A percentile compares a stretch with the other conserved stretches of the same genome.
Evolutionary conservation across 176 grass and related monocot species (phyloP).

Genomic region (Zea luxurians): DNA sequence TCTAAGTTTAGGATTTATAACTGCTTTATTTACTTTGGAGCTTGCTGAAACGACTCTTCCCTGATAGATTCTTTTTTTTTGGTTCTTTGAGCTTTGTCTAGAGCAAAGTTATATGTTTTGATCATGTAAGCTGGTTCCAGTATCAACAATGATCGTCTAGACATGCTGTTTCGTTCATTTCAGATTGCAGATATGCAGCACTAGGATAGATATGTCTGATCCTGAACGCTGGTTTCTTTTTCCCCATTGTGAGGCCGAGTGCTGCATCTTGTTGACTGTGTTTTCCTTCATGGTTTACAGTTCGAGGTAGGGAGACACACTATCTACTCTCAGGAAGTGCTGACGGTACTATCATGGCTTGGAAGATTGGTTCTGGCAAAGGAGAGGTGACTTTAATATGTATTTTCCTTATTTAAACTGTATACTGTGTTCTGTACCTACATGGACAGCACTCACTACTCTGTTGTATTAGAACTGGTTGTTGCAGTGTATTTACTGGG

Average conservation of each 20-base stretch:
- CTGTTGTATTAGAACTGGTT: not conserved
- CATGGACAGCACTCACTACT: not conserved
- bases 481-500: not conserved
- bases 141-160: not conserved
- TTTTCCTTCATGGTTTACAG: slow-evolving; percentile 48
- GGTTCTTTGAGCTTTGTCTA: not conserved
- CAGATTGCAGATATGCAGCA: not conserved
- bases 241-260: not conserved
- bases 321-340: slow-evolving; percentile 85
- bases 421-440: not conserved
- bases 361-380: slow-evolving; percentile 70
- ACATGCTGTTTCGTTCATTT: not conserved
- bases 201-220: not conserved
- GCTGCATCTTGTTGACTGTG: not conserved
- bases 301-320: slow-evolving; percentile 45
- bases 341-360: slow-evolving; percentile 78
- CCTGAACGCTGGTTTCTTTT: not conserved
- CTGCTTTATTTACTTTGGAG: not conserved
- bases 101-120: not conserved
- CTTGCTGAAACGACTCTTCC: not conserved
- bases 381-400: slow-evolving; percentile 41
- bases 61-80: not conserved
- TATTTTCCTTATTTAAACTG: not conserved
- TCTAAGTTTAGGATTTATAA: not conserved
- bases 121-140: not conserved